These are phyloP conservation scores for Candida yuanshanica DNA, from an alignment of 805 yeast genomes.

Conservation along the genomic window DNA sequence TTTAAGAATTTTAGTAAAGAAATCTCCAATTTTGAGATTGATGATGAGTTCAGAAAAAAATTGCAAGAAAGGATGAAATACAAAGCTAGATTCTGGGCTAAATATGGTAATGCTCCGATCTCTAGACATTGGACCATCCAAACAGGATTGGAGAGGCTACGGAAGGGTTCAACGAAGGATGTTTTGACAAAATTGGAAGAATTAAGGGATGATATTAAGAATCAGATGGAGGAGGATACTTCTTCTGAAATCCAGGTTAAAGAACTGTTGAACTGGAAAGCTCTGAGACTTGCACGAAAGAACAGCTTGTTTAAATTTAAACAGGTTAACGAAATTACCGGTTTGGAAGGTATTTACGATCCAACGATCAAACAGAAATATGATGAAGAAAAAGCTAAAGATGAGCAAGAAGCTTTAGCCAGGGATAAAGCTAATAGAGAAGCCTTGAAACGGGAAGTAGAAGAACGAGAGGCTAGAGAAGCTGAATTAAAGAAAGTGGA, in stretches of 20 bases:
- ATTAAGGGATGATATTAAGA: conserved; percentile 2
- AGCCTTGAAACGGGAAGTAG: conserved; percentile 10
- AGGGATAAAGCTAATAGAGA: conserved; percentile 18
- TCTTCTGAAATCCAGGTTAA: background rate
- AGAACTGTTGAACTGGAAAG: conserved; percentile 35
- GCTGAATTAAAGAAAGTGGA: conserved; percentile 6
- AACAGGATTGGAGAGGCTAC: conserved; percentile 34
- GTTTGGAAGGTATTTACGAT: conserved; percentile 36
- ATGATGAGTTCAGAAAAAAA: conserved; percentile 2
- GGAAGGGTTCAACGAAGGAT: conserved; percentile 9
- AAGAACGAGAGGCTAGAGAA: conserved; percentile 8
- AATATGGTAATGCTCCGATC: conserved; percentile 18
- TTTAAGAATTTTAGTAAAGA: conserved; percentile 6
- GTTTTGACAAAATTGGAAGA: conserved; percentile 1
- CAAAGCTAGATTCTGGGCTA: conserved; percentile 18
- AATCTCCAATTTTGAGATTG: conserved; percentile 2
- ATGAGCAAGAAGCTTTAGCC: conserved; percentile 8
- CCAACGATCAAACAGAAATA: conserved; percentile 14
- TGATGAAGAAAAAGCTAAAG: conserved; percentile 9
- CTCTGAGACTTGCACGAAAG: conserved; percentile 35
- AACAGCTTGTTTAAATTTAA: conserved; percentile 31
- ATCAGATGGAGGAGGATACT: conserved; percentile 2
- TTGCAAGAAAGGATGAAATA: conserved; percentile 4
- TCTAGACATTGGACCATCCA: conserved; percentile 33
- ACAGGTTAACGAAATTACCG: conserved; percentile 29